Percentiles rank a stretch among this genome's conserved stretches.
Conservation (phyloP, 192 early-diverging fungal genomes). For the Entrophospora sp. region DNA sequence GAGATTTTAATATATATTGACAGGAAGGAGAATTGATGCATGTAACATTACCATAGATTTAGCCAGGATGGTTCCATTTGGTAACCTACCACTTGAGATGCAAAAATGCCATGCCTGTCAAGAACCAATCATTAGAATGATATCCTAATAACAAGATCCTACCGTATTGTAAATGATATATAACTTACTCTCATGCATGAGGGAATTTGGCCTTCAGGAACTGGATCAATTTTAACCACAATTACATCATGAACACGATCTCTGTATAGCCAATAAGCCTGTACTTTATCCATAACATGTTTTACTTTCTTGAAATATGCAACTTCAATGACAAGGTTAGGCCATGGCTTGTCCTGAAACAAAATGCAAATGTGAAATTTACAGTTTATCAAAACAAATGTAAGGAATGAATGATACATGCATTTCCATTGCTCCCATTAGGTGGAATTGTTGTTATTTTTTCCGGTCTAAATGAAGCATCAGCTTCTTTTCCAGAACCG, state of each 20-base stretch:
- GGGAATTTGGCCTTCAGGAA: conserved; percentile 1
- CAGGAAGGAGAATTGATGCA: background rate
- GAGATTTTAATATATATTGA: conserved; percentile 4
- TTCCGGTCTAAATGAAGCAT: conserved; percentile 12
- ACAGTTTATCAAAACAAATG: conserved; percentile 11
- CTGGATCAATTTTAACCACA: conserved; percentile 20
- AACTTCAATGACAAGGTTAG: conserved; percentile 12
- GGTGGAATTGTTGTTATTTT: conserved; percentile 11
- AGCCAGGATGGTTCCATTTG: background rate
- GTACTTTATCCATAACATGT: conserved; percentile 10
- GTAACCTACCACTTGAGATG: background rate
- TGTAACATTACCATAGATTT: conserved; percentile 7
- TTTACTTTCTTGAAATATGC: conserved; percentile 16
- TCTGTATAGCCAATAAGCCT: conserved; percentile 10
- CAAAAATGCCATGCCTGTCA: conserved; percentile 15
- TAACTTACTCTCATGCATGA: conserved; percentile 19
- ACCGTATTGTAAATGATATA: background rate
- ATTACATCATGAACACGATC: conserved; percentile 15
- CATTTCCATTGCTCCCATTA: conserved; percentile 17
- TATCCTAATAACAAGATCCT: conserved; percentile 6
- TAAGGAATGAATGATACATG: conserved; percentile 1
- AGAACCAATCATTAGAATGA: background rate
- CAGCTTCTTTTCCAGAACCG: conserved; percentile 17
- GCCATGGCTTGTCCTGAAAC: conserved; percentile 10
- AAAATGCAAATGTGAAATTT: conserved; percentile 8